Evolutionary conservation across 805 yeast genomes (phyloP), one percentile per base, ranked within the genome.

Genomic region (Phaffomyces antillensis): DNA sequence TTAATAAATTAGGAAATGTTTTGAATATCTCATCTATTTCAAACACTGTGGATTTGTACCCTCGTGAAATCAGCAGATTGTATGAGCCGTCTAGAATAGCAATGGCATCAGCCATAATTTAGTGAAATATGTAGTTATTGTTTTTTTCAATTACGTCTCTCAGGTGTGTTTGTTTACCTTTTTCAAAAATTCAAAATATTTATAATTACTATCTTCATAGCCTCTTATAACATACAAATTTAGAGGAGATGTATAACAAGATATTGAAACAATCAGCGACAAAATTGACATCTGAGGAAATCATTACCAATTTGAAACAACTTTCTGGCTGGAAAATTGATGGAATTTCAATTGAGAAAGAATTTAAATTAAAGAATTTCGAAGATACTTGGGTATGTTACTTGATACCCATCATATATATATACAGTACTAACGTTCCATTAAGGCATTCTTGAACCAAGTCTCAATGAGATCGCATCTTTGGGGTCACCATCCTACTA

Each of bases 401-500:
- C 3, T 8, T 3, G 7, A 9, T 13, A 4, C 3, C 9, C 30
- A 1, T 12, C 30, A 5, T 4, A 26, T 26, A 7, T 7, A 12
- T 26, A 12, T 9, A 12, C 12, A 26, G 13, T 26, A 25, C 36
- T 41, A 16, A 30, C 28, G 3, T 9, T 12, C 26, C 15, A 37
- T 6, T 5, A 15, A 52, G 54, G 54, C 47, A 4, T 82, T 83
- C 54, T 61, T 85, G 17, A 79, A 76, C 25, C 69, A 71, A 39
- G 72, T 84, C 1, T 73, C 86, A 2, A 60, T 75, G 63, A 63
- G 78, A 42, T 72, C 85, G 0, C 84, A 82, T 55, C 53, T 70
- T 1, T 59, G 65, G 55, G 82, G 79, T 5, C 91, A 85, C 54
- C 95, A 85, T 58, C 91, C 93, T 0, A 79, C 79, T 0, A 76